Percentiles rank a stretch among this genome's conserved stretches.
These are phyloP conservation scores for Starmerella geochares DNA, from an alignment of 805 yeast genomes.

Conservation along the genomic window DNA sequence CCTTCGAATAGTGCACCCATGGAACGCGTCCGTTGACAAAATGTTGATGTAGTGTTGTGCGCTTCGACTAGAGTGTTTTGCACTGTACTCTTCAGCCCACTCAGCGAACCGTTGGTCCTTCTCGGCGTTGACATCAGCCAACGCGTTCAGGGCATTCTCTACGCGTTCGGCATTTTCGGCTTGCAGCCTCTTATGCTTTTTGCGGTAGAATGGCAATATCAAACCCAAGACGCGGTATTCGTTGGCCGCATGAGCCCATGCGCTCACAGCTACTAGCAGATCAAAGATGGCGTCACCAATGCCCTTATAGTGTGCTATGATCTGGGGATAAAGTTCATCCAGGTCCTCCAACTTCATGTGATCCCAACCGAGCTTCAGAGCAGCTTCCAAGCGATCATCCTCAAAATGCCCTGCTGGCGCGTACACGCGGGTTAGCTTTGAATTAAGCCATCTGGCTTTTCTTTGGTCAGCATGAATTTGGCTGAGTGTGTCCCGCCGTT, in stretches of 20 bases:
- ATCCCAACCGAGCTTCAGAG: neutral
- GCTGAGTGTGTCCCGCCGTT: neutral
- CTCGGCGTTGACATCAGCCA: neutral
- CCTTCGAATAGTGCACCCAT: conserved; percentile 5
- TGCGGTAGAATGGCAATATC: conserved; percentile 10
- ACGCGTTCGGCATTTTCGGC: neutral
- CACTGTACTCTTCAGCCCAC: conserved; percentile 3
- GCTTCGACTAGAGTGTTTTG: neutral
- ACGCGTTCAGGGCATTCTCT: neutral
- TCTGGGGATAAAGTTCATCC: conserved; percentile 7
- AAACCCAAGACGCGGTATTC: conserved; percentile 19
- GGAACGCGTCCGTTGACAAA: conserved; percentile 11
- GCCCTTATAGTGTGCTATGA: conserved; percentile 15
- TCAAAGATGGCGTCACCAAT: conserved; percentile 9
- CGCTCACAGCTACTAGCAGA: conserved; percentile 10
- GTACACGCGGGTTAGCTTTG: conserved; percentile 5
- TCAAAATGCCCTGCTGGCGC: conserved; percentile 15
- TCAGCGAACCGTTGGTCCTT: neutral
- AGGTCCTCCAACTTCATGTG: conserved; percentile 11
- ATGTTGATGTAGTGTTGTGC: conserved; percentile 5
- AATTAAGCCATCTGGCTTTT: neutral
- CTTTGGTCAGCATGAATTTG: neutral
- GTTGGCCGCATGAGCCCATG: conserved; percentile 26
- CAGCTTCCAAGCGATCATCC: neutral
- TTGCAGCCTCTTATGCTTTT: conserved; percentile 9